Evolutionary conservation across 2,329 filamentous ascomycete species (phyloP), one percentile per base, ranked within the genome.

Genomic region (Conoideocrella luteorostrata): DNA sequence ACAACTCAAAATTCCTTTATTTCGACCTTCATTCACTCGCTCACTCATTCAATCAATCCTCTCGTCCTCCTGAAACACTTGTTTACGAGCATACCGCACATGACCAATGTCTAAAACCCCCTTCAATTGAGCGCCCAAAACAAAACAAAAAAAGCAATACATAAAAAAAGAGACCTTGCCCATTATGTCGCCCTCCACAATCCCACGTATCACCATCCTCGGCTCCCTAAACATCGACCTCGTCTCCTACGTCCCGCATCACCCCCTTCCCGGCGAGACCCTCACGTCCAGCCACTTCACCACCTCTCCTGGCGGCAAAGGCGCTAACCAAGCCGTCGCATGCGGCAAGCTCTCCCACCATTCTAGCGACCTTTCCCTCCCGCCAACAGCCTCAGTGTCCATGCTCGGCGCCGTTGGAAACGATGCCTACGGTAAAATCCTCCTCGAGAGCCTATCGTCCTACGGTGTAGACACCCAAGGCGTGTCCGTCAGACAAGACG

Each of bases 151-250:
- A 36, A 20, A 26, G 38, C 24, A 4, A 17, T 7, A 35, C 23
- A 26, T 11, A n/a, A 5, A 30, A 30, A 13, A n/a, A 37, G 10
- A 26, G 13, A 13, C 39, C 12, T 32, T 22, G 15, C 26, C 39
- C 35, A 22, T 42, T 39, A 47, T 47, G 47, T 34, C 45, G 5
- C 17, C 47, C 5, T 12, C 43, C 3, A 20, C 3, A 47, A 52
- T 56, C 40, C 71, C 71, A 18, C 64, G 65, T 56, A 93, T 97
- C 62, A 84, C 85, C 50, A 78, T 96, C 50, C 82, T 97, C 53
- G 91, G 91, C 55, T 97, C 91, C 26, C 81, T 98, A 48, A 97
- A 97, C 68, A 87, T 88, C 61, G 91, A 98, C 69, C 82, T 97
- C 50, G 87, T 95, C 50, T 90, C 88, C 32, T 82, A 88, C 56